phyloP scores from a whole-genome alignment of 2,329 filamentous ascomycete species.

The Phaeosphaeriaceae sp. region DNA sequence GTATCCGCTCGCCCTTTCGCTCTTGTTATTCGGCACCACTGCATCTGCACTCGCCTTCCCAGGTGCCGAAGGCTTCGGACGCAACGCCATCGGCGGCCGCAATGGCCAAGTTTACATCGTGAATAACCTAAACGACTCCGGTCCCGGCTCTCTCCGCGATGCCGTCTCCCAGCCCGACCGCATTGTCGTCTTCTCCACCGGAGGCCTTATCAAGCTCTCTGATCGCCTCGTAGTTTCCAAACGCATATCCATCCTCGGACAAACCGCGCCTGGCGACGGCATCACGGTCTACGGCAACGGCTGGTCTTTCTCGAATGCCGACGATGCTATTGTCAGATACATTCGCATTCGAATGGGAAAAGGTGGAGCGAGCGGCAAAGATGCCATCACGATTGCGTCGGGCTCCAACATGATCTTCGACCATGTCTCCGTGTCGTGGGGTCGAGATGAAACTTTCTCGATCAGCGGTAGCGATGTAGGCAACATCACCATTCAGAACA shows the following conservation, averaged over 20 bases:
- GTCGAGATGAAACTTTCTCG: constrained; percentile 63
- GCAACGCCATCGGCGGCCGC: constrained; percentile 56
- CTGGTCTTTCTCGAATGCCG: constrained; percentile 59
- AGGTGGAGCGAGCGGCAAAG: constrained; percentile 60
- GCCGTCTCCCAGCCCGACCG: constrained; percentile 58
- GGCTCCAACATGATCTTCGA: constrained; percentile 64
- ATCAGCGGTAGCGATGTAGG: constrained; percentile 55
- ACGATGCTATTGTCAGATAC: constrained; percentile 63
- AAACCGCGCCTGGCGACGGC: constrained; percentile 59
- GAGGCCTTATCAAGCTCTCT: constrained; percentile 58
- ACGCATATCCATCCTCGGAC: constrained; percentile 59
- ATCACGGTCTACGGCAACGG: constrained; percentile 64
- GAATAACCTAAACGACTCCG: constrained; percentile 57
- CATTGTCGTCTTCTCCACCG: constrained; percentile 59
- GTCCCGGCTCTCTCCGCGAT: constrained; percentile 59
- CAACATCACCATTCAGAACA: constrained; percentile 61
- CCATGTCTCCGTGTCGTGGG: constrained; percentile 62
- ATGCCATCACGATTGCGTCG: constrained; percentile 61
- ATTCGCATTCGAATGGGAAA: constrained; percentile 63
- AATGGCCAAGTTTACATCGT: constrained; percentile 58
- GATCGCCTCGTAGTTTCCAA: constrained; percentile 57
- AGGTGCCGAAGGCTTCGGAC: constrained; percentile 60
- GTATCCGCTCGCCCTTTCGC: constrained; percentile 20
- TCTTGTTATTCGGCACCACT: constrained; percentile 23
- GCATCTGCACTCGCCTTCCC: constrained; percentile 52